phyloP scores from a whole-genome alignment of 2,329 filamentous ascomycete genomes.

The Rhynchosporium secalis region DNA sequence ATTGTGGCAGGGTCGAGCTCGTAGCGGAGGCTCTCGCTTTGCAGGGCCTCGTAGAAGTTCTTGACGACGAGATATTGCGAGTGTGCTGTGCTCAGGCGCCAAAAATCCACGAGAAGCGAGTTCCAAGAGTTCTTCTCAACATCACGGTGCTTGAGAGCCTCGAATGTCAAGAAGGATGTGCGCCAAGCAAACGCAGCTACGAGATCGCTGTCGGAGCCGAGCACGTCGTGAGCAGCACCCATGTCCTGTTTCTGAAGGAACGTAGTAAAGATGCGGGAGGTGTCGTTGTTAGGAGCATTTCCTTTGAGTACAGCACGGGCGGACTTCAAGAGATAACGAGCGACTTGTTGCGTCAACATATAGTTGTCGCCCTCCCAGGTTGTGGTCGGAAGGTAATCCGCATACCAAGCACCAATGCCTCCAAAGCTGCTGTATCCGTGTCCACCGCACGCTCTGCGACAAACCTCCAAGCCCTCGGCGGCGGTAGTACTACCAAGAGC shows the following conservation, averaged over 20 bases:
- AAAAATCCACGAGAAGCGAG: slow-evolving; percentile 75
- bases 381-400: slow-evolving; percentile 70
- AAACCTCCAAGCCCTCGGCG: slow-evolving; percentile 72
- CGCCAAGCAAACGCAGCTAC: slow-evolving; percentile 77
- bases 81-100: slow-evolving; percentile 72
- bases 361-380: slow-evolving; percentile 63
- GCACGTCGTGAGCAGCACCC: slow-evolving; percentile 72
- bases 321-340: slow-evolving; percentile 74
- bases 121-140: slow-evolving; percentile 77
- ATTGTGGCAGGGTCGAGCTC: slow-evolving; percentile 59
- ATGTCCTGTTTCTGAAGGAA: slow-evolving; percentile 67
- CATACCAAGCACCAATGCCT: slow-evolving; percentile 74
- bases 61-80: slow-evolving; percentile 78
- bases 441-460: slow-evolving; percentile 73
- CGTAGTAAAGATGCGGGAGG: slow-evolving; percentile 62
- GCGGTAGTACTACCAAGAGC: slow-evolving; percentile 70
- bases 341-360: slow-evolving; percentile 80
- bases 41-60: slow-evolving; percentile 73
- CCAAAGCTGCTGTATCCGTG: slow-evolving; percentile 75
- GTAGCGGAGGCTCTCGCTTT: slow-evolving; percentile 51
- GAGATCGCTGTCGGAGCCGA: slow-evolving; percentile 68
- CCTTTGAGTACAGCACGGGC: slow-evolving; percentile 68
- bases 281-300: slow-evolving; percentile 66
- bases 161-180: slow-evolving; percentile 71
- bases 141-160: slow-evolving; percentile 72